These are phyloP conservation scores for Brachypodium distachyon DNA, from an alignment of 202 grass and related monocot genomes.

Conservation along the genomic window DNA sequence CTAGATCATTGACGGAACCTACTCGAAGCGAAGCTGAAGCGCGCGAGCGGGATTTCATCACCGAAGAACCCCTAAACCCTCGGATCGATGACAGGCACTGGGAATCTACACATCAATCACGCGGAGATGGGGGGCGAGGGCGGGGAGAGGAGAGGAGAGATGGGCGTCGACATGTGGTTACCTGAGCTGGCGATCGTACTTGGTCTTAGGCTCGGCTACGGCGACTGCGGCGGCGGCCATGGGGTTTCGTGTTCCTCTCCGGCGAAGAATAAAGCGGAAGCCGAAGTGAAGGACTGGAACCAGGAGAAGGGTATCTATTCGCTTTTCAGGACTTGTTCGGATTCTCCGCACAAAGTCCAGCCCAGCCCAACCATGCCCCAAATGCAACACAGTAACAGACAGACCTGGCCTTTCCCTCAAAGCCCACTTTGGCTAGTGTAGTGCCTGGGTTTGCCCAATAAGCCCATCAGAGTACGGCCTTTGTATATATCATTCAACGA, in stretches of 20 bases:
- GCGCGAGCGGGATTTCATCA: not conserved
- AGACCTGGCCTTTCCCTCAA: no score
- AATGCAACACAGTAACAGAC: no score
- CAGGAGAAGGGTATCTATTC: not conserved
- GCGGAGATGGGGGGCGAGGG: not conserved
- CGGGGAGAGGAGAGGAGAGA: not conserved
- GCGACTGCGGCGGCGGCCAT: conserved; percentile 34
- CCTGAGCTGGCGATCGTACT: conserved; percentile 98
- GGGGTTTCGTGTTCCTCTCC: conserved; percentile 18
- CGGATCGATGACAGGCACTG: not conserved
- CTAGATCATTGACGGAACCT: not conserved
- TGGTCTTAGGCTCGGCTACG: conserved; percentile 65
- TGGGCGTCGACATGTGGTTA: conserved; percentile 12
- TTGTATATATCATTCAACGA: no score
- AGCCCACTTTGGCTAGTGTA: no score
- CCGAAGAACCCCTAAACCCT: not conserved
- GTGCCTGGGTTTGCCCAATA: no score
- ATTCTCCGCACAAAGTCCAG: not conserved
- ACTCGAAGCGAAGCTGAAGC: not conserved
- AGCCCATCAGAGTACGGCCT: no score
- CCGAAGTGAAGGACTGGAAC: not conserved
- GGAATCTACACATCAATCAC: conserved; percentile 4
- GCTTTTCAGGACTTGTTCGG: not conserved
- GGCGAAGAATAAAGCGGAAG: conserved; percentile 25
- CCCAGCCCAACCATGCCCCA: no score